A percentile compares a stretch with the other conserved stretches of the same genome.
These are phyloP conservation scores for Mycena pura DNA, from an alignment of 768 basidiomycete species.

Conservation along the genomic window DNA sequence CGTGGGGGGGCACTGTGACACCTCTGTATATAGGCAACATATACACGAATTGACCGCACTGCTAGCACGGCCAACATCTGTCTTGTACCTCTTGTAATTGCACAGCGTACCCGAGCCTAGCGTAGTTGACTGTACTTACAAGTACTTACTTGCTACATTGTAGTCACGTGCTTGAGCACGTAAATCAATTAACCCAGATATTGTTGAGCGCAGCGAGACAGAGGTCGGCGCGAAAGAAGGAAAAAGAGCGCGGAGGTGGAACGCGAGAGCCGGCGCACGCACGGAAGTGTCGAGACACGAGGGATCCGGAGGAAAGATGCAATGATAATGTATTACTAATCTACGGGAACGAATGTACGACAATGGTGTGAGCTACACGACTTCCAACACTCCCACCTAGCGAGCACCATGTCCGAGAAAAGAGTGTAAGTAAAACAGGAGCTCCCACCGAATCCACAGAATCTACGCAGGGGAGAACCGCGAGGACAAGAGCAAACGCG, in stretches of 20 bases:
- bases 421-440: background rate
- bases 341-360: background rate
- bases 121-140: too few relatives aligned
- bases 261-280: background rate
- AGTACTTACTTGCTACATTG: too few relatives aligned
- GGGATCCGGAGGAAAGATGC: background rate
- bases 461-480: background rate
- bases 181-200: too few relatives aligned
- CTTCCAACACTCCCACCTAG: conserved; percentile 3
- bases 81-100: too few relatives aligned
- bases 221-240: background rate
- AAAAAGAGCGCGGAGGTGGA: background rate
- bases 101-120: too few relatives aligned
- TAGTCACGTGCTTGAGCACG: too few relatives aligned
- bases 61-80: too few relatives aligned
- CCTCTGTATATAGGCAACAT: too few relatives aligned
- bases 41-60: too few relatives aligned
- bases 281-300: background rate
- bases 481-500: background rate
- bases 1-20: too few relatives aligned
- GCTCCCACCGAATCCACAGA: conserved; percentile 3
- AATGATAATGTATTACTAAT: background rate
- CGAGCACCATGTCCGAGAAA: background rate
- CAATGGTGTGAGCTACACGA: background rate
- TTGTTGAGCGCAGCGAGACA: background rate